Base-by-base conservation (phyloP, 2,329 filamentous ascomycete species). In the Leptoxyphium fumago region DNA sequence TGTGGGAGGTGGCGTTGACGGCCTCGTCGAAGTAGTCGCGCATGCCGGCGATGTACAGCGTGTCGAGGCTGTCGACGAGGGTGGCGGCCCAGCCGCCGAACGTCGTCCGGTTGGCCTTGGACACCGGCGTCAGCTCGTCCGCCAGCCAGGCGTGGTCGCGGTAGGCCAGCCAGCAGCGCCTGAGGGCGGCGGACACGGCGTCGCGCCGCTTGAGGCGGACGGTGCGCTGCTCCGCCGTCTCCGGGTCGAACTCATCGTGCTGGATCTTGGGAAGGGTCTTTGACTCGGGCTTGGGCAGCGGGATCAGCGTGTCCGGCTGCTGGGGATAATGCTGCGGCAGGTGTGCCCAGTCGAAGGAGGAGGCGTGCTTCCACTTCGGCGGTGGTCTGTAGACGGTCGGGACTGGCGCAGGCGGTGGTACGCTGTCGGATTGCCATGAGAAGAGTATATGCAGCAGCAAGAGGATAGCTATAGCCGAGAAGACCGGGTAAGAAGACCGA, bases 61-160 rank as follows among this genome's bases (percentile, higher is more conserved):
- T 65, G 45, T 66, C 63, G 34, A 66, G 48, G 6, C 57, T 53
- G 50, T 66, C 64, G 29, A 66, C 58, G 9, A 66, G 51, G 2
- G 62, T 63, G 13, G 62, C 61, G 2, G 61, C 63, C 64, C 64
- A 66, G 3, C 63, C 64, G 38, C 63, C 63, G 51, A 62, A 64
- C 14, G 56, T 55, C 45, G 64, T 53, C 41, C 50, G 58, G 13
- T 46, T 50, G 3, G 50, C 53, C 15, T 63, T 62, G 42, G 52
- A 53, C 17, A 65, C 57, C 5, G 63, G 63, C 34, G 45, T 48
- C 34, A 65, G 46, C 49, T 65, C 63, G 42, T 65, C 63, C 45
- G 60, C 56, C 56, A 64, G 56, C 63, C 63, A 65, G 4, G 60
- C 62, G 13, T 17, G 34, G 13, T 38, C 34, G 17, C 34, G 34